Base-by-base conservation (phyloP, 2,329 filamentous ascomycete genomes). In the Trichoderma hamatum region DNA sequence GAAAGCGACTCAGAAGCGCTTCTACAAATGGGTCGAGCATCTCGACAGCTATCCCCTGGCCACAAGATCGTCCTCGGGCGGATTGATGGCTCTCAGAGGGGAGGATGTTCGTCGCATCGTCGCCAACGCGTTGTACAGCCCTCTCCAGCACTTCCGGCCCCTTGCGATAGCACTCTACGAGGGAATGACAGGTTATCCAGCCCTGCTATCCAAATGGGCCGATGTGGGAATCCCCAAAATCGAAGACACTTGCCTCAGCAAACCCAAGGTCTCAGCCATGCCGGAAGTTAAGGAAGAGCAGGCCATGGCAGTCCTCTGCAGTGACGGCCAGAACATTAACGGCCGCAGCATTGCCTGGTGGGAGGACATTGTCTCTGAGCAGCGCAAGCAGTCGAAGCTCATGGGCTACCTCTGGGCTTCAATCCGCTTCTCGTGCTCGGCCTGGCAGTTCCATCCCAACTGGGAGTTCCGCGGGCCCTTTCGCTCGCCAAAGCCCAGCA, bases 381-480 rank as follows among this genome's bases (percentile, higher is more conserved):
- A 79, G 11, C 66, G 71, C 19, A 52, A 51, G 10, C 72, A 75
- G 61, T 78, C 79, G 0, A 70, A 73, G 1, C 73, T 76, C 28
- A 74, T 79, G 19, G 80, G 77, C 10, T 68, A 75, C 0, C 62
- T 60, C 52, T 81, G 80, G 80, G 69, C 79, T 10, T 32, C 28
- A 7, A 71, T 82, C 59, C 79, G 78, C 4, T 72, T 83, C 13
- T 69, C 72, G 9, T 85, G 83, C 75, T 72, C 75, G 0, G 78
- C 77, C 4, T 80, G 82, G 74, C 70, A 36, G 0, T 72, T 80
- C 24, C 74, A 77, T 1, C 77, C 82, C 5, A 77, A 75, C 66
- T 82, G 79, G 77, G 73, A 75, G 19, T 84, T 81, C 73, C 70
- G 67, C 9, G 77, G 78, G 0, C 77, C 77, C 7, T 79, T 77